Evolutionary conservation across 1,284 basidiomycete species (phyloP), one percentile per base, ranked within the genome.

Genomic region (Pascua sp.): DNA sequence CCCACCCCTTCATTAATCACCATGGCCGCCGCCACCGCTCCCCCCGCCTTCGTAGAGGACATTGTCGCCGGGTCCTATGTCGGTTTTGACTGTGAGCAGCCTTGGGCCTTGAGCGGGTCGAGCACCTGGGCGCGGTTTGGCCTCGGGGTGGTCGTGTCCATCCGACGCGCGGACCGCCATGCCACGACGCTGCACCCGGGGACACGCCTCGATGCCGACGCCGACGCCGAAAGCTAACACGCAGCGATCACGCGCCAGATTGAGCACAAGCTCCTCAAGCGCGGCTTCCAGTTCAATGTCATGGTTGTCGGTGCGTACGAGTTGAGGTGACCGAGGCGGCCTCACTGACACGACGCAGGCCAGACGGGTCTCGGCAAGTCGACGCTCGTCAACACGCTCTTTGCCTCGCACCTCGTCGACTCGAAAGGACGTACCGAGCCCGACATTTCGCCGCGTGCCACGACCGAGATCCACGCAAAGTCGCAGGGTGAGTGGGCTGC

Each of bases 281-380:
- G 95, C 67, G 95, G 94, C 61, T 98, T 97, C 83, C 90, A 96
- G 81, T 98, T 98, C 85, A 98, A 98, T 77, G 88, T 94, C 64
- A 95, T 96, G 77, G 88, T 91, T 62, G 92, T 88, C 67, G 92
- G 92, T 93, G 69, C 67, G 90, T 84, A 52, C 50, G 15, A 10
- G 17, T 3, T 3, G 32, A 42, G 54, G 12, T 32, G 43, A n/a
- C 40, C 10, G 16, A 11, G 17, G 5, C 8, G 9, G 39, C n/a
- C 43, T 16, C 8, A 51, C 55, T 55, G 49, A 49, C 49, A 16
- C 41, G 16, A 40, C 32, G n/a, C 72, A 90, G 94, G 95, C 56
- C 95, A 95, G 81, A 97, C 94, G 49, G 96, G 95, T 65, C 83
- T 98, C 47, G 96, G 95, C 77, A 98, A 98, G 83, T 96, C 92